Conservation (phyloP, 371 early-diverging fungal genomes). For the Rhizomucor miehei region DNA sequence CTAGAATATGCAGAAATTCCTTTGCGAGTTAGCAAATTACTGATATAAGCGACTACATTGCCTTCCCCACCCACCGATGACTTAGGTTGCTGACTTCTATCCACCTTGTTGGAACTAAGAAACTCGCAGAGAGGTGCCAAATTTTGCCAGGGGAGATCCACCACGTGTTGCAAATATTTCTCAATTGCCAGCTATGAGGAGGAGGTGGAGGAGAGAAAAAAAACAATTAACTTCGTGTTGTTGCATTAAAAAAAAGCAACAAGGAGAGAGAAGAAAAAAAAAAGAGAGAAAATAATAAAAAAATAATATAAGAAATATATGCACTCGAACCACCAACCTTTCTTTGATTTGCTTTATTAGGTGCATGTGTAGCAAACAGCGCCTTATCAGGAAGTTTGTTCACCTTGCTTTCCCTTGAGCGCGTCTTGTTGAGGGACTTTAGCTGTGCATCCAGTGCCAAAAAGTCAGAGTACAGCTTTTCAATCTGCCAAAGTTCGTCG, state of each 20-base stretch:
- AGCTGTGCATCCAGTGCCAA: constrained; percentile 64
- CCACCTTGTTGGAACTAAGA: constrained; percentile 58
- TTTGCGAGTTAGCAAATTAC: background rate
- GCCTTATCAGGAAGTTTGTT: constrained; percentile 76
- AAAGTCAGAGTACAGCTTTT: constrained; percentile 82
- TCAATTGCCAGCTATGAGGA: constrained; percentile 56
- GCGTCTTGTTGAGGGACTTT: constrained; percentile 32
- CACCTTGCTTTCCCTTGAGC: constrained; percentile 36
- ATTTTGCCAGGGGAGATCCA: constrained; percentile 50
- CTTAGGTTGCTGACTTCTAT: constrained; percentile 13
- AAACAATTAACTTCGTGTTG: background rate
- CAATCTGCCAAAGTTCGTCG: constrained; percentile 74
- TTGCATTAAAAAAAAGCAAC: too few species aligned
- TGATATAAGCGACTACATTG: too few species aligned
- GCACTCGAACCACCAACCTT: constrained; percentile 9
- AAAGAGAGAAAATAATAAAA: too few species aligned
- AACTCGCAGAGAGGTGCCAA: constrained; percentile 62
- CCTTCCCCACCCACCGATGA: background rate
- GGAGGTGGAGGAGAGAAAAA: background rate
- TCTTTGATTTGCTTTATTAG: constrained; percentile 61
- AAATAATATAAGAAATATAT: constrained; percentile 1
- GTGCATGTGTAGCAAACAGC: constrained; percentile 70
- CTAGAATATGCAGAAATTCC: background rate
- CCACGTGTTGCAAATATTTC: constrained; percentile 64
- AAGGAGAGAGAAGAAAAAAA: too few species aligned